Evolutionary conservation across 2,329 filamentous ascomycete genomes (phyloP).

Genomic region (Tothia fuscella): DNA sequence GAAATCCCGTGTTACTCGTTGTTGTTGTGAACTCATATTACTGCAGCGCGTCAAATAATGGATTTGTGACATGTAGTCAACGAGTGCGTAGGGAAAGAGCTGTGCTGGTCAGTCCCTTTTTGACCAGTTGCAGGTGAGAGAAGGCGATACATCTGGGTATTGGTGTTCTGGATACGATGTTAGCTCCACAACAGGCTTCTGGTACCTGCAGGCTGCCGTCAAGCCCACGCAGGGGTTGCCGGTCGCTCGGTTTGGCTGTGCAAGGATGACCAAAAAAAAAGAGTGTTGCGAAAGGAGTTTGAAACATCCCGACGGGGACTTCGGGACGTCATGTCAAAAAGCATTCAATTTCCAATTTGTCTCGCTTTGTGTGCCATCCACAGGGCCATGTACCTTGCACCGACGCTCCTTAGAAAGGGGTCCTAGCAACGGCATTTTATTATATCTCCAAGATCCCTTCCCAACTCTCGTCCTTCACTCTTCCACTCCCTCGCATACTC

Average conservation of each 20-base stretch:
- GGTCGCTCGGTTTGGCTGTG: constrained; percentile 1
- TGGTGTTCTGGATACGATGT: neutral
- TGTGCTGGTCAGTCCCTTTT: no score
- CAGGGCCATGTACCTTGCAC: constrained; percentile 3
- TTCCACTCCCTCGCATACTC: neutral
- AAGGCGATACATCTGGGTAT: no score
- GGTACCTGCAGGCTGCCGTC: constrained; percentile 7
- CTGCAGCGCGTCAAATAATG: no score
- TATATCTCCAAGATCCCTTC: neutral
- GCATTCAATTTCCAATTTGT: constrained; percentile 10
- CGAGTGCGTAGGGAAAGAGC: no score
- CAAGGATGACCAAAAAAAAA: no score
- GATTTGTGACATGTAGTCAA: no score
- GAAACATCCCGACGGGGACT: constrained; percentile 6
- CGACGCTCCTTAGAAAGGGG: constrained; percentile 4
- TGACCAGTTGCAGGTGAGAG: no score
- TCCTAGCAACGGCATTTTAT: constrained; percentile 2
- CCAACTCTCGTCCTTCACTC: neutral
- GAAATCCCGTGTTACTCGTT: constrained; percentile 6
- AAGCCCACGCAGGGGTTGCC: neutral
- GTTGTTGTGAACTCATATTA: no score
- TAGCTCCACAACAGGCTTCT: neutral
- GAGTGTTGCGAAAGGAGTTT: constrained; percentile 2
- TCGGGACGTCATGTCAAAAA: constrained; percentile 10
- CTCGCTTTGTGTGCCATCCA: constrained; percentile 8